phyloP scores from a whole-genome alignment of 164 flowering plant species.

The Liquidambar formosana region DNA sequence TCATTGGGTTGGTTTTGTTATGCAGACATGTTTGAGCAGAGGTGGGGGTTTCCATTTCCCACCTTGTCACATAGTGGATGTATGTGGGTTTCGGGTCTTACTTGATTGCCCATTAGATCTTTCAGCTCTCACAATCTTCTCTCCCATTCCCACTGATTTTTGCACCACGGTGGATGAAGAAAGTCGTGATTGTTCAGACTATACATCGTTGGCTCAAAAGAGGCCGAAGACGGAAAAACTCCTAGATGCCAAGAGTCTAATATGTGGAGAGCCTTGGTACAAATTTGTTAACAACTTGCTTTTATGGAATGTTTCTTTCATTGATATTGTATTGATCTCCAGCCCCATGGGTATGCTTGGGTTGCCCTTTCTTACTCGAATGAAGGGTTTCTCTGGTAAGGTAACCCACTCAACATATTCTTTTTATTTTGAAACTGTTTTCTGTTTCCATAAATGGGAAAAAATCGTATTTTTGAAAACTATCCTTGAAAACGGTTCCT shows the following conservation, averaged over 20 bases:
- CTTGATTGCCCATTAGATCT: slow-evolving; percentile 89
- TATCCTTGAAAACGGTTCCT: too few species aligned
- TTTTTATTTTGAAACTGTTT: not conserved
- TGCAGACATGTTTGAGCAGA: slow-evolving; percentile 67
- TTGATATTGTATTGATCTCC: slow-evolving; percentile 78
- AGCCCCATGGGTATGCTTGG: slow-evolving; percentile 92
- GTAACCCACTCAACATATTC: slow-evolving; percentile 29
- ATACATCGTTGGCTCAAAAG: slow-evolving; percentile 21
- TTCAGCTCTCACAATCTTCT: slow-evolving; percentile 67
- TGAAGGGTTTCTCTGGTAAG: slow-evolving; percentile 67
- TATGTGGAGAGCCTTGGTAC: slow-evolving; percentile 72
- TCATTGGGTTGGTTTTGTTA: slow-evolving; percentile 1
- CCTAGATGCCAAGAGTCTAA: slow-evolving; percentile 41
- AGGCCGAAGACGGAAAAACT: slow-evolving; percentile 39
- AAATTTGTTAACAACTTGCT: slow-evolving; percentile 59
- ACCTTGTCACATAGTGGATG: slow-evolving; percentile 50
- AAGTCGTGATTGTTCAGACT: not conserved
- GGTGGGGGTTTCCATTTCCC: slow-evolving; percentile 55
- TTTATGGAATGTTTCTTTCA: slow-evolving; percentile 64
- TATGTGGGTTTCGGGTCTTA: slow-evolving; percentile 61
- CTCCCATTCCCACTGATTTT: slow-evolving; percentile 48
- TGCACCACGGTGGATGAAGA: slow-evolving; percentile 5
- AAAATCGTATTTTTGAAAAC: too few species aligned
- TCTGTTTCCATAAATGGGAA: too few species aligned
- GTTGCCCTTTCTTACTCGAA: slow-evolving; percentile 74